Conservation (phyloP, 2,329 filamentous ascomycete genomes). For the Pyrenophora teres region DNA sequence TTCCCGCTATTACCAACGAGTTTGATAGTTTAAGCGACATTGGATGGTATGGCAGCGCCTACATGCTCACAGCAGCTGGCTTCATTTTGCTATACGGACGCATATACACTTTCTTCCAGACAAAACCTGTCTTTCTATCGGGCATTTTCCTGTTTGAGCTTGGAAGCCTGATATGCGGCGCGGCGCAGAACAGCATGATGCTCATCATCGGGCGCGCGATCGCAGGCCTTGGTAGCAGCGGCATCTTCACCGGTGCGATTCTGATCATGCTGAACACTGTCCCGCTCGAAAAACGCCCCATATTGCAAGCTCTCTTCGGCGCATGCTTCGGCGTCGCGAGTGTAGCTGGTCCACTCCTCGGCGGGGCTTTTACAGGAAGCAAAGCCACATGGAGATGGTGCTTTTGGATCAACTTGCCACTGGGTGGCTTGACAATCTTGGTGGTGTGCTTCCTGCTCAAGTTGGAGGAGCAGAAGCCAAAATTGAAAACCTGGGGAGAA, state of each 20-base stretch:
- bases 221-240: slow-evolving; percentile 38
- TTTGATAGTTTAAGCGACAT: slow-evolving; percentile 51
- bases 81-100: slow-evolving; percentile 54
- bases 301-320: slow-evolving; percentile 48
- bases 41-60: slow-evolving; percentile 51
- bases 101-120: slow-evolving; percentile 54
- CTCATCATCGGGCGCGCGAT: slow-evolving; percentile 41
- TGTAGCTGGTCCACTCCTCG: slow-evolving; percentile 52
- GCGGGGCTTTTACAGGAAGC: slow-evolving; percentile 51
- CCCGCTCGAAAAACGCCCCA: slow-evolving; percentile 51
- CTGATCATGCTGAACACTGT: slow-evolving; percentile 42
- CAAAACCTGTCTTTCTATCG: slow-evolving; percentile 57
- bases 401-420: slow-evolving; percentile 58
- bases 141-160: slow-evolving; percentile 54
- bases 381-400: slow-evolving; percentile 53
- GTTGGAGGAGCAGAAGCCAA: slow-evolving; percentile 37
- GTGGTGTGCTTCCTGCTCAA: slow-evolving; percentile 43
- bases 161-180: slow-evolving; percentile 60
- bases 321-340: slow-evolving; percentile 47
- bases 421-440: slow-evolving; percentile 51
- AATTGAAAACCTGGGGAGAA: slow-evolving; percentile 32
- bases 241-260: slow-evolving; percentile 42
- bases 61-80: slow-evolving; percentile 47
- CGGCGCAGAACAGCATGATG: slow-evolving; percentile 42
- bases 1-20: slow-evolving; percentile 53